phyloP scores from a whole-genome alignment of 345 rosid species.

The Salix koriyanagi region DNA sequence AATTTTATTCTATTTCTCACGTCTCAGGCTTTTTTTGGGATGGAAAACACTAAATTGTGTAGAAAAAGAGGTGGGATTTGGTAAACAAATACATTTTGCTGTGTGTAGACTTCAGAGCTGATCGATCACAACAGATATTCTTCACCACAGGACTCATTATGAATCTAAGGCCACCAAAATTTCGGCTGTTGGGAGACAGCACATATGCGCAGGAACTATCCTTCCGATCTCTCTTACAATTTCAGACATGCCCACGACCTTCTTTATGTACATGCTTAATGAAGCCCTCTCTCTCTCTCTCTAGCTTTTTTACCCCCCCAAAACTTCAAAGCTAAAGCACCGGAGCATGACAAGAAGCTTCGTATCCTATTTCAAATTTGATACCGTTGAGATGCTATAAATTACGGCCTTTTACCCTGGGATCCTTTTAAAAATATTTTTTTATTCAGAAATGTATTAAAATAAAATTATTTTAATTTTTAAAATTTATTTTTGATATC shows the following conservation, averaged over 20 bases:
- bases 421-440: no score
- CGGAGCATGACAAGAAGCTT: not conserved
- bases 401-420: no score
- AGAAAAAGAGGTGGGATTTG: not conserved
- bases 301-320: not conserved
- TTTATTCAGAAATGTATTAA: no score
- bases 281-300: no score
- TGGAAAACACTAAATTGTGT: not conserved
- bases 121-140: not conserved
- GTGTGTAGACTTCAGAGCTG: not conserved
- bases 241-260: not conserved
- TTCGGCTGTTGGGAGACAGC: not conserved
- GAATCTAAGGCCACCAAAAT: not conserved
- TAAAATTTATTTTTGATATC: no score
- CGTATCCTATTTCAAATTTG: not conserved
- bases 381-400: not conserved
- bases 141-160: not conserved
- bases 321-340: not conserved
- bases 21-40: not conserved
- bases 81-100: not conserved
- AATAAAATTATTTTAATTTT: no score
- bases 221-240: not conserved
- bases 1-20: no score
- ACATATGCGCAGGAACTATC: not conserved
- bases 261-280: not conserved